Base-by-base conservation (phyloP, 805 yeast species). In the Candida golubevii region DNA sequence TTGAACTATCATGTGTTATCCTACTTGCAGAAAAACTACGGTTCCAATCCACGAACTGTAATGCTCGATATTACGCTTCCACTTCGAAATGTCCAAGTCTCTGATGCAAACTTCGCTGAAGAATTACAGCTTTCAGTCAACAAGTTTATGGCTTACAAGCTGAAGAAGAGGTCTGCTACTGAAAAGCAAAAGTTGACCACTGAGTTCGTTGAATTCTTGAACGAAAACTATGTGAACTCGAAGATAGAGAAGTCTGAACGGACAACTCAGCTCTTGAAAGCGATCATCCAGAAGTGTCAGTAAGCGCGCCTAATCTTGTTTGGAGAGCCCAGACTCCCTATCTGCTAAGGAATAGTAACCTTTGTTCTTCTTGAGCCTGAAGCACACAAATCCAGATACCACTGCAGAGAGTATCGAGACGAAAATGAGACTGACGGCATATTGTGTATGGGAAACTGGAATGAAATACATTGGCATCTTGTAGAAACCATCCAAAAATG, bases 61-160 rank as follows among this genome's bases (percentile, higher is more conserved):
- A 49, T 74, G 32, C 59, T 78, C 42, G 91, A 83, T 60, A 69
- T 86, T 40, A 77, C 83, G 1, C 64, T 87, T 47, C 84, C 91
- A 7, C 67, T 89, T 29, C 79, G 95, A 59, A 77, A 74, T 53
- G 58, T 71, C 45, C 47, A 56, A 0, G 53, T 72, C 4, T 61
- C 60, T 4, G 65, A 69, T 45, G 65, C 72, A 5, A 56, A 59
- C 8, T 79, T 85, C 56, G 79, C 85, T 14, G 80, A 75, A 39
- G 62, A 69, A 40, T 72, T 90, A 56, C 88, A 86, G 64, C 71
- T 75, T 18, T 73, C 89, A 14, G 85, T 88, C 35, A 85, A 83
- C 58, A 80, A 82, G 57, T 87, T 79, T 59, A 68, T 78, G 50
- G 83, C 88, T 8, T 81, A 79, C 58, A 72, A 75, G 49, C 53